Conservation (phyloP, 768 basidiomycete species). For the Obba rivulosa region DNA sequence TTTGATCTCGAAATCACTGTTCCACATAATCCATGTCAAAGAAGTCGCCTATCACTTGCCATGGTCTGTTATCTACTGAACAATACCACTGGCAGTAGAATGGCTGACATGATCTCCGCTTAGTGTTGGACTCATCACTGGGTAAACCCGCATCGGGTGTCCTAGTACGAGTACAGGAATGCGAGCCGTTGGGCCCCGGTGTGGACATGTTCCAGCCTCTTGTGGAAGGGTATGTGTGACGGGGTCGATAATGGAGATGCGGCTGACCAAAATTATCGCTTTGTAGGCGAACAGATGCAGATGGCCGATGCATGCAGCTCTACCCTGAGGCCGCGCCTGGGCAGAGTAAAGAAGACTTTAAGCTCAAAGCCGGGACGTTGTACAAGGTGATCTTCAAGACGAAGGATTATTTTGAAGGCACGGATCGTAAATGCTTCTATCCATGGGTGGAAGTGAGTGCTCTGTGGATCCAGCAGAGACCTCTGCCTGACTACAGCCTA, state of each 20-base stretch:
- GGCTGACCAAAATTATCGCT: constrained; percentile 6
- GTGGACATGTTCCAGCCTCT: constrained; percentile 20
- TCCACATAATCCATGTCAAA: no score
- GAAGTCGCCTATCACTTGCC: constrained; percentile 88
- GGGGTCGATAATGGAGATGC: background rate
- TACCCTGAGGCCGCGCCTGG: constrained; percentile 50
- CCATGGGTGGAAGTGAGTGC: constrained; percentile 80
- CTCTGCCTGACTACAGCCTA: background rate
- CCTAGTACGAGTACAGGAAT: constrained; percentile 53
- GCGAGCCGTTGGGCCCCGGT: constrained; percentile 23
- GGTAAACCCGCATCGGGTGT: constrained; percentile 80
- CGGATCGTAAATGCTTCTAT: constrained; percentile 70
- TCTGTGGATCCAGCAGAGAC: background rate
- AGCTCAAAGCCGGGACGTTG: constrained; percentile 46
- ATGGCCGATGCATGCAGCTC: constrained; percentile 81
- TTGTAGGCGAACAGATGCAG: constrained; percentile 64
- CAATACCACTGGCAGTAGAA: background rate
- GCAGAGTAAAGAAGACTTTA: constrained; percentile 36
- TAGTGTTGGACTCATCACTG: constrained; percentile 82
- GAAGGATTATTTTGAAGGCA: constrained; percentile 70
- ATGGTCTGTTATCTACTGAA: constrained; percentile 44
- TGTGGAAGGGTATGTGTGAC: constrained; percentile 54
- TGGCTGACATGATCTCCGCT: background rate
- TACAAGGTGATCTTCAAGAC: constrained; percentile 89
- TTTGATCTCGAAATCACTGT: no score